Conservation (phyloP, 768 basidiomycete genomes). For the Tylopilus intermedius region DNA sequence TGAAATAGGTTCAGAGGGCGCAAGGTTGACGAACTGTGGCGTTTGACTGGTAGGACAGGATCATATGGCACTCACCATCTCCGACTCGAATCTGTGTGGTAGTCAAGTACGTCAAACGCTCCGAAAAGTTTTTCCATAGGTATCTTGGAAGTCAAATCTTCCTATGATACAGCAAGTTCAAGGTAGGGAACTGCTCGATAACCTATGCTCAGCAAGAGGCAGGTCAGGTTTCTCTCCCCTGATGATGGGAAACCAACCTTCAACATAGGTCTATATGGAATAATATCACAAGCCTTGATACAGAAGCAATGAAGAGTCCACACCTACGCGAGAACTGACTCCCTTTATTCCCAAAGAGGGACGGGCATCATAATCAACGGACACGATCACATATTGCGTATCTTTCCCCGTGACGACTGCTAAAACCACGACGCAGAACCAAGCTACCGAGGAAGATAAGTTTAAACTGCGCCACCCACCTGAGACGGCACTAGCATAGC, state of each 20-base stretch:
- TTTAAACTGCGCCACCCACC: slow-evolving; percentile 4
- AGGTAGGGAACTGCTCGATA: not conserved
- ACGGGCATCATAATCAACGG: not conserved
- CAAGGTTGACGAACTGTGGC: too few relatives aligned
- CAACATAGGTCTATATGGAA: not conserved
- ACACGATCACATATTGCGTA: too few relatives aligned
- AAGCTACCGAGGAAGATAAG: not conserved
- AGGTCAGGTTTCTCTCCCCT: too few relatives aligned
- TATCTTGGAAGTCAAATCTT: too few relatives aligned
- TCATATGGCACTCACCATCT: too few relatives aligned
- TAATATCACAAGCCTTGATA: not conserved
- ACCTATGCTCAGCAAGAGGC: too few relatives aligned
- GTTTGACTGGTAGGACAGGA: too few relatives aligned
- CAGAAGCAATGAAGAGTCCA: not conserved
- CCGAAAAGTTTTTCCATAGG: too few relatives aligned
- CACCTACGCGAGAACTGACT: not conserved
- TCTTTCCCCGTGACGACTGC: not conserved
- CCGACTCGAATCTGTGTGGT: too few relatives aligned
- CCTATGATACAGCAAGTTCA: not conserved
- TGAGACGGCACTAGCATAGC: not conserved
- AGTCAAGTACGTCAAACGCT: too few relatives aligned
- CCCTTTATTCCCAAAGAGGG: not conserved
- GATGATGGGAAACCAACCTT: not conserved
- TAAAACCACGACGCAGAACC: not conserved
- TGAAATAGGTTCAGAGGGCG: too few relatives aligned